Base-by-base conservation (phyloP, 352 stramenopile species). In the Phytophthora vignae region DNA sequence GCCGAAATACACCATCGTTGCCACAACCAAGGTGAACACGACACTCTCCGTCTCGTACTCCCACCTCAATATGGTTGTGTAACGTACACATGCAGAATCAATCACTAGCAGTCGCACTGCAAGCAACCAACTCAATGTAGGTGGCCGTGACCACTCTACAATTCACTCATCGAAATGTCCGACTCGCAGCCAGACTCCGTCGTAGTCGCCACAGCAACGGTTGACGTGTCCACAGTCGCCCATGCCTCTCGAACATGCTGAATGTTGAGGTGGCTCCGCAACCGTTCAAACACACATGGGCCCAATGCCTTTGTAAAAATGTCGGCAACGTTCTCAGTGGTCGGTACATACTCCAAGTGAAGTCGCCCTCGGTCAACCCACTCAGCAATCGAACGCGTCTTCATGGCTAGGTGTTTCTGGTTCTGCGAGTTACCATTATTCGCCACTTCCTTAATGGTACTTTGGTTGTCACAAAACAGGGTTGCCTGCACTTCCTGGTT, bases 391-490 rank as follows among this genome's bases (percentile, higher is more conserved):
- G 36, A 42, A 15, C 11, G 36, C 36, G 36, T 42, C 36, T 42
- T 15, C 36, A 15, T 42, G 36, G 56, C 49, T 14, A 55, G 5
- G 22, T 55, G 14, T 21, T 55, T 55, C 22, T 55, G 21, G 2
- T 55, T 55, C 22, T 55, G 22, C 8, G 17, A n/a, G n/a, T 62
- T 62, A 12, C 56, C 38, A 42, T 54, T 62, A 25, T 53, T 62
- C n/a, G 19, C 19, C 17, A 53, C 46, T 22, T 48, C 40, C 21
- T 62, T 53, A 4, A 62, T 36, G 10, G 56, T 46, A 22, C 56
- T 62, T 25, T 62, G 22, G 7, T 62, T 62, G 33, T 62, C 56
- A 40, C 36, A 62, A 25, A 38, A 62, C 11, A 62, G 19, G 14
- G 56, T 53, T 11, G 38, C 38, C n/a, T 33, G 6, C 7, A 6